Evolutionary conservation across 768 basidiomycete species (phyloP), one percentile per base, ranked within the genome.

Genomic region (Russula sp.): DNA sequence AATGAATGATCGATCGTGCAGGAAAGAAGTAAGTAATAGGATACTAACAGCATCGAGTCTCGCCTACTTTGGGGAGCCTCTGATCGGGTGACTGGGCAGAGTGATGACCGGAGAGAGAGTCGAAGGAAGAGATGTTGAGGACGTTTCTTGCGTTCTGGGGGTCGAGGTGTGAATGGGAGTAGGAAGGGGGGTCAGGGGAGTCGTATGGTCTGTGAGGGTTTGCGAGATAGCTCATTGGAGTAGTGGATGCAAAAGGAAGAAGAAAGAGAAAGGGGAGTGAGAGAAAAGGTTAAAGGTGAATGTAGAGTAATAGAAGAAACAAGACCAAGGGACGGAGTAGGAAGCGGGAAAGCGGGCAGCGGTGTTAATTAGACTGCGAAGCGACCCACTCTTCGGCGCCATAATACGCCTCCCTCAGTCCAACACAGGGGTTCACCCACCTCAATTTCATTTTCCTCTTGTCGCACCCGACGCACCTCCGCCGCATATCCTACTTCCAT

Each of bases 11-110:
- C 74, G 73, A 65, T 66, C 69, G 71, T 71, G 62, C 64, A 62
- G 51, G 32, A 62, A 40, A 5, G 10, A 69, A 56, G 64, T 63
- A 66, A 65, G 61, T 67, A 68, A 67, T 52, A 67, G 67, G 59
- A 69, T 57, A 32, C 88, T 76, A 71, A 90, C 89, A 90, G 72
- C 89, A 91, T 71, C 89, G 85, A 66, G 86, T 88, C 72, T 89
- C 81, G 66, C 86, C 87, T 65, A 86, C 72, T 74, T 83, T 54
- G 72, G 64, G 62, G 74, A 71, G 67, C 69, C 65, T 11, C 69
- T 71, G 61, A 71, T 66, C 58, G 77, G 67, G 48, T 69, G 65
- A 63, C 71, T 57, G 64, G 73, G 70, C 66, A 75, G 70, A 69
- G 72, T 60, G 61, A 18, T 65, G 73, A 70, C 72, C 71, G 52